Evolutionary conservation across 306 rosid genomes (phyloP).

Genomic region (Prinsepia uniflora): DNA sequence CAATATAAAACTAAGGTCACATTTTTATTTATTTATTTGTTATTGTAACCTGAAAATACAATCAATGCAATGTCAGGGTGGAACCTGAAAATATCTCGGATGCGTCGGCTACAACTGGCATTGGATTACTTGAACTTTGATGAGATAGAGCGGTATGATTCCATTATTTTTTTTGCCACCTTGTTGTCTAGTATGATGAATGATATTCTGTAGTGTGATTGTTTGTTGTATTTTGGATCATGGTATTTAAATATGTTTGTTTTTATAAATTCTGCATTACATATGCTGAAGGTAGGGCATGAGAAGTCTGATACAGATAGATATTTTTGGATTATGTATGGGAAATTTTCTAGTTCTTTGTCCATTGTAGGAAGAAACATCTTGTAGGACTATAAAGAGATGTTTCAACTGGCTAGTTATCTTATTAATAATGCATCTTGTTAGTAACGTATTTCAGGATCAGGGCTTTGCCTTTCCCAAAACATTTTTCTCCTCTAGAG

Average conservation of each 20-base stretch:
- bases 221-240: conserved; percentile 5
- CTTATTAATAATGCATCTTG: no score
- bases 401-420: no score
- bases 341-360: background rate
- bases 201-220: conserved; percentile 6
- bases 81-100: conserved; percentile 75
- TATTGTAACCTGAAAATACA: background rate
- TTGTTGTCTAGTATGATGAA: conserved; percentile 9
- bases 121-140: conserved; percentile 83
- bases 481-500: no score
- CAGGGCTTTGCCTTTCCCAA: no score
- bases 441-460: no score
- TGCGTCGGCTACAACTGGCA: conserved; percentile 73
- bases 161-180: conserved; percentile 20
- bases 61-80: conserved; percentile 63
- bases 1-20: background rate
- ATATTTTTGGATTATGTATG: background rate
- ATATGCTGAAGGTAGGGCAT: conserved; percentile 3
- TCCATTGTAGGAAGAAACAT: no score
- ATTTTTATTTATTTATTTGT: background rate
- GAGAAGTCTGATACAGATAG: background rate
- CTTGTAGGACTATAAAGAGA: no score
- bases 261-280: conserved; percentile 5
- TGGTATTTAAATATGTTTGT: background rate
- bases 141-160: conserved; percentile 73